Percentiles rank a stretch among this genome's conserved stretches.
Conservation (phyloP, 352 stramenopile genomes). For the Thraustotheca clavata region DNA sequence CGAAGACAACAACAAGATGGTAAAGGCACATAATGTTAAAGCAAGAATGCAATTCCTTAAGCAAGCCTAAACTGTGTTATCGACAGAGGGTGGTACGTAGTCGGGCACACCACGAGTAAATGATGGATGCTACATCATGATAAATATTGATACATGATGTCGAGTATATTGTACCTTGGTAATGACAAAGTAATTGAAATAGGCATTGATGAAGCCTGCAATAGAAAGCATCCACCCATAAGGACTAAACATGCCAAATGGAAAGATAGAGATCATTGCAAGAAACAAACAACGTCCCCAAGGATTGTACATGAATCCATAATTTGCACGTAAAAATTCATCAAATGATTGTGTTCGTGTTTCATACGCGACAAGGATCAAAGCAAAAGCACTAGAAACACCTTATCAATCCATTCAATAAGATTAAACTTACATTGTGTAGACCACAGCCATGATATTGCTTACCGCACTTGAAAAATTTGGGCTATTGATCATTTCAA, state of each 20-base stretch:
- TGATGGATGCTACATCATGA: constrained; percentile 43
- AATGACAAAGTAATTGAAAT: constrained; percentile 88
- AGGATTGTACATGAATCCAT: constrained; percentile 85
- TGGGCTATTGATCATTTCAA: constrained; percentile 41
- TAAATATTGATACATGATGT: background rate
- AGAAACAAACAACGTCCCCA: constrained; percentile 81
- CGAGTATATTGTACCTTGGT: constrained; percentile 40
- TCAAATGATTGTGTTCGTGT: constrained; percentile 63
- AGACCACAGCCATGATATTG: constrained; percentile 54
- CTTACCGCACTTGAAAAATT: constrained; percentile 18
- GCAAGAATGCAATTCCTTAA: no score
- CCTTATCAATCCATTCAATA: background rate
- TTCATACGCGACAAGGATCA: constrained; percentile 80
- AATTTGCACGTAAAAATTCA: constrained; percentile 60
- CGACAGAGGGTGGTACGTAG: constrained; percentile 59
- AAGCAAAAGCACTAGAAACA: constrained; percentile 56
- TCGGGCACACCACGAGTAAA: constrained; percentile 78
- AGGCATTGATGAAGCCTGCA: constrained; percentile 70
- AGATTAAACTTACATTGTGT: constrained; percentile 63
- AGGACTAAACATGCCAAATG: constrained; percentile 72
- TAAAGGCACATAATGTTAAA: background rate
- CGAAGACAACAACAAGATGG: no score
- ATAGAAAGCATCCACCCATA: constrained; percentile 77
- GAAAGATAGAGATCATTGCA: constrained; percentile 87
- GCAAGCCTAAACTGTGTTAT: constrained; percentile 20